A percentile compares a stretch with the other conserved stretches of the same genome.
phyloP scores from a whole-genome alignment of 176 grass and related monocot species.

The Oryza officinalis region DNA sequence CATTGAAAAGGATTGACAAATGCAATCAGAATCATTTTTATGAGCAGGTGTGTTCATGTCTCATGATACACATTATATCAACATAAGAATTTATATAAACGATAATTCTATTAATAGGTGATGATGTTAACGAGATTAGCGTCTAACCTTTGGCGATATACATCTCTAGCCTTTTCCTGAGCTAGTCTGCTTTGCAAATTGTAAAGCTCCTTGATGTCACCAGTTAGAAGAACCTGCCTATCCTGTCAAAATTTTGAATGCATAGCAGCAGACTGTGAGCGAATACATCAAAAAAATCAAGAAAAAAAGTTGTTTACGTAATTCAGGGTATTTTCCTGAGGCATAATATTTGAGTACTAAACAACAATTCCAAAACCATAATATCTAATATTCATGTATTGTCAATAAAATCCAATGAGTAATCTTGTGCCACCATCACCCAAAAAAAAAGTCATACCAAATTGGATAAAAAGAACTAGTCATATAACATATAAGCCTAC shows the following conservation, averaged over 20 bases:
- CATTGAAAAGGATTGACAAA: slow-evolving; percentile 2
- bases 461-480: not conserved
- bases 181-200: slow-evolving; percentile 79
- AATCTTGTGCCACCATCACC: not conserved
- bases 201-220: slow-evolving; percentile 79
- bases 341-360: slow-evolving; percentile 3
- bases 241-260: slow-evolving; percentile 55
- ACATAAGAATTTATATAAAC: slow-evolving; percentile 15
- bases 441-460: not conserved
- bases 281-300: slow-evolving; percentile 1
- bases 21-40: not conserved
- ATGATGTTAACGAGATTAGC: not conserved
- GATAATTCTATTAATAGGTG: not conserved
- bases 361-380: slow-evolving; percentile 11
- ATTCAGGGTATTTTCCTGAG: slow-evolving; percentile 30
- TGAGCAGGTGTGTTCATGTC: slow-evolving; percentile 6
- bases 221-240: slow-evolving; percentile 61
- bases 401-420: not conserved
- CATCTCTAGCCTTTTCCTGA: slow-evolving; percentile 89
- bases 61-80: not conserved
- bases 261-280: slow-evolving; percentile 1
- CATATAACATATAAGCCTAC: not conserved
- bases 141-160: slow-evolving; percentile 61
- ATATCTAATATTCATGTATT: not conserved
- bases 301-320: not conserved